Evolutionary conservation across 495 filamentous ascomycete genomes (phyloP).

Genomic region (Aspergillus conjunctus): DNA sequence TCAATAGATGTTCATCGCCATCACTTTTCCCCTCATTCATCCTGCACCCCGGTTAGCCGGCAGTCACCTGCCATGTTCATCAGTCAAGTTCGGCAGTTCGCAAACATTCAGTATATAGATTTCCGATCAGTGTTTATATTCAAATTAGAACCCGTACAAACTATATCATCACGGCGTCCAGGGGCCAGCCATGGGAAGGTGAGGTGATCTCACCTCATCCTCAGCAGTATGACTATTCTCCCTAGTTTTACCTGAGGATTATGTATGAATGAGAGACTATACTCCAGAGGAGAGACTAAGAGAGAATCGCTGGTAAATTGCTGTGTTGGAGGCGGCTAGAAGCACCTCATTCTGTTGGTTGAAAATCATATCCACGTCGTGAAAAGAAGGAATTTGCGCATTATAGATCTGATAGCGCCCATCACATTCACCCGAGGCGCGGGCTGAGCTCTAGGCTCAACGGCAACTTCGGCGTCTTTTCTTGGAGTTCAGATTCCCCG

Average conservation of each 20-base stretch:
- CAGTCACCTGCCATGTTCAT: background rate
- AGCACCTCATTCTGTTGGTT: too few species aligned
- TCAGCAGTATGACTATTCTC: too few species aligned
- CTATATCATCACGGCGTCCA: background rate
- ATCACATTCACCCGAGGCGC: background rate
- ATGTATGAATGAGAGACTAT: too few species aligned
- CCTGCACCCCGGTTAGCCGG: background rate
- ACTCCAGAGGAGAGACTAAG: too few species aligned
- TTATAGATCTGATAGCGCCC: too few species aligned
- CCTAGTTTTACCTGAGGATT: too few species aligned
- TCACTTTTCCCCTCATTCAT: background rate
- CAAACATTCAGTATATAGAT: background rate
- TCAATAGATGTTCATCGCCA: background rate
- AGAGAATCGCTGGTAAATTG: too few species aligned
- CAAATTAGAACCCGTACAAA: too few species aligned
- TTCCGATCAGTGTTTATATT: background rate
- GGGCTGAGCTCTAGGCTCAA: background rate
- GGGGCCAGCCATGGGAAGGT: background rate
- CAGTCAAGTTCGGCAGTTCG: background rate
- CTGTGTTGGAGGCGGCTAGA: too few species aligned
- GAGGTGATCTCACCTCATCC: background rate
- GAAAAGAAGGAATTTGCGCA: too few species aligned
- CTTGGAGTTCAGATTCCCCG: too few species aligned
- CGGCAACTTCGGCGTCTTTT: slow-evolving; percentile 8
- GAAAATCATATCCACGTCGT: too few species aligned